Conservation (phyloP, 2,329 filamentous ascomycete species). For the Leptographium wingfieldii region DNA sequence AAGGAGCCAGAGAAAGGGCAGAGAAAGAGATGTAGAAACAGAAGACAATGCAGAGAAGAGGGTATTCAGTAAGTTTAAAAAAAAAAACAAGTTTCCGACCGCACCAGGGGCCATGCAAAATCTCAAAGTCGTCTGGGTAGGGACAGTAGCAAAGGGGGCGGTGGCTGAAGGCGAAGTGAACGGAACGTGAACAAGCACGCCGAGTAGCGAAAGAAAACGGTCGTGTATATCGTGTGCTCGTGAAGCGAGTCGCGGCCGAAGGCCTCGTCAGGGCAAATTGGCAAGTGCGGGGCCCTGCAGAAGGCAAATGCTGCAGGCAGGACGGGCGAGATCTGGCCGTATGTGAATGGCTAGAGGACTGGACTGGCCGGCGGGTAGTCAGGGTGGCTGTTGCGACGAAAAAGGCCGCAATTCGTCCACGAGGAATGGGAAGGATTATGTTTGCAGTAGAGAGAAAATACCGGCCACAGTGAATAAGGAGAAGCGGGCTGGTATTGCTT, state of each 20-base stretch:
- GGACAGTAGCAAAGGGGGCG: background rate
- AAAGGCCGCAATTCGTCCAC: constrained; percentile 2
- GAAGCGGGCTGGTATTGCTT: background rate
- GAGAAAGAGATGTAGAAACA: background rate
- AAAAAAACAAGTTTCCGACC: background rate
- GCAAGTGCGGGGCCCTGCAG: background rate
- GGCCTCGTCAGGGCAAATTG: background rate
- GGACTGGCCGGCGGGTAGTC: background rate
- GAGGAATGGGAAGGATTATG: background rate
- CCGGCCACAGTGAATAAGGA: background rate
- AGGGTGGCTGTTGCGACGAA: background rate
- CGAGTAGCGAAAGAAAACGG: background rate
- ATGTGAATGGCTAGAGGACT: background rate
- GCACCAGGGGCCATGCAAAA: background rate
- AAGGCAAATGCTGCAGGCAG: background rate
- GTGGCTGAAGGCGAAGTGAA: background rate
- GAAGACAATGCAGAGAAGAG: background rate
- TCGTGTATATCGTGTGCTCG: background rate
- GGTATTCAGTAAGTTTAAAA: background rate
- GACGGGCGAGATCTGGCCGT: background rate
- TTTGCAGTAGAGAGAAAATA: background rate
- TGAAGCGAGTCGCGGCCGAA: background rate
- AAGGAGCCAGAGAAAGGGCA: background rate
- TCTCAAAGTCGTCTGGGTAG: background rate
- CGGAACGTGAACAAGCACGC: background rate